Evolutionary conservation across 306 rosid genomes (phyloP).

Genomic region (Acacia crassicarpa): DNA sequence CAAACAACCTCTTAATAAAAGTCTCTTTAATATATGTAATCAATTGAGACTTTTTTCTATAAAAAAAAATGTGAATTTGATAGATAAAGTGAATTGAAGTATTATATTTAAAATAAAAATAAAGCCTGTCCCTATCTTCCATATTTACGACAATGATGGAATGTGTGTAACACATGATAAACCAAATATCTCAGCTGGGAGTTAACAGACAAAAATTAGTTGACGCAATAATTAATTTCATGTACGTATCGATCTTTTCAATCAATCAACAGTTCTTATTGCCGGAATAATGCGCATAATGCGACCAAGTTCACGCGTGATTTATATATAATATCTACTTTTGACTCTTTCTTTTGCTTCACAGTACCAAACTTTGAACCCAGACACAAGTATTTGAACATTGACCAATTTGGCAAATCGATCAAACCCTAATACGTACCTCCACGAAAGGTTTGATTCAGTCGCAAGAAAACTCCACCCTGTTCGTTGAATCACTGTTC

Average conservation of each 20-base stretch:
- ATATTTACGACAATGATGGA: no score
- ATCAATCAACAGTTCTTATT: neutral
- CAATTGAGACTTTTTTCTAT: no score
- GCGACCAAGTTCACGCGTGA: slow-evolving; percentile 9
- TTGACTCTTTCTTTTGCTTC: slow-evolving; percentile 8
- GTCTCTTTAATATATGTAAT: no score
- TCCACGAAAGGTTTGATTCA: neutral
- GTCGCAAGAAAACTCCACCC: neutral
- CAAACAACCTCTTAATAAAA: no score
- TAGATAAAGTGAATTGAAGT: no score
- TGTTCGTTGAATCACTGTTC: neutral
- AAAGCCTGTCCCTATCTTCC: no score
- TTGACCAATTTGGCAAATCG: neutral
- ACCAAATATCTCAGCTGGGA: neutral
- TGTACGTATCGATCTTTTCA: neutral
- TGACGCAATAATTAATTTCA: neutral
- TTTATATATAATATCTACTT: neutral
- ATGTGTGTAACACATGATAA: neutral
- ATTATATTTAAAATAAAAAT: no score
- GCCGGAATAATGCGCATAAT: neutral
- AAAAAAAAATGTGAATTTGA: no score
- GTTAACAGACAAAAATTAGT: no score
- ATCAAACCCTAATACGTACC: neutral
- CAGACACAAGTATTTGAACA: neutral
- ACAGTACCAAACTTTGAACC: slow-evolving; percentile 1